These are phyloP conservation scores for Xylariaceae sp. DNA, from an alignment of 2,329 filamentous ascomycete species.

Conservation along the genomic window DNA sequence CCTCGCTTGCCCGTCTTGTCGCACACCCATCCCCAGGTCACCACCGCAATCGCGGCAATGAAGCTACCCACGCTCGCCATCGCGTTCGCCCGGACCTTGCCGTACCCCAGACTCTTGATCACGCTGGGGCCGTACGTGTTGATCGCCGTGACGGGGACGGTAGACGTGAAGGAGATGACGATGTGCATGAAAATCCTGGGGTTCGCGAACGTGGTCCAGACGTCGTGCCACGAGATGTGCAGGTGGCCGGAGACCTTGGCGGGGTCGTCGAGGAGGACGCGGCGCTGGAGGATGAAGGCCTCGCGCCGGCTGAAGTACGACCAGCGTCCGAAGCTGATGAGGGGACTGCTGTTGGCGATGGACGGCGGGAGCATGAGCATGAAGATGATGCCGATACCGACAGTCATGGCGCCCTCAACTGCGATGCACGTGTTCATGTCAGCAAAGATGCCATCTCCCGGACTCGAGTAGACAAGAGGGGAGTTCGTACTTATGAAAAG, in stretches of 20 bases:
- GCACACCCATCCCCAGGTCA: conserved; percentile 15
- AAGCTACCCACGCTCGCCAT: conserved; percentile 20
- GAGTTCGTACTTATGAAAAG: conserved; percentile 39
- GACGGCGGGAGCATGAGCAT: conserved; percentile 34
- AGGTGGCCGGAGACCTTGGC: conserved; percentile 31
- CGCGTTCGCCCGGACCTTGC: conserved; percentile 21
- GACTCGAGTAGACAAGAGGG: no score
- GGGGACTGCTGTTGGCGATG: conserved; percentile 30
- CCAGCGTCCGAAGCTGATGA: conserved; percentile 32
- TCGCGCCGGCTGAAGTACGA: conserved; percentile 39
- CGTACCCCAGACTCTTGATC: conserved; percentile 25
- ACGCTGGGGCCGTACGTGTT: conserved; percentile 25
- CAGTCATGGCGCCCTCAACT: conserved; percentile 26
- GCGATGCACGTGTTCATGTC: neutral
- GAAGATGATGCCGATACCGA: conserved; percentile 31
- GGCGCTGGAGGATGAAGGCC: conserved; percentile 34
- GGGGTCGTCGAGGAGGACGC: conserved; percentile 37
- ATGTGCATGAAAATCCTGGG: conserved; percentile 24
- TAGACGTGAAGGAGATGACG: conserved; percentile 19
- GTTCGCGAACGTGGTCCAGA: conserved; percentile 29
- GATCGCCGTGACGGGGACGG: conserved; percentile 17
- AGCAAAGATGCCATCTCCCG: no score
- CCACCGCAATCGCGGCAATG: conserved; percentile 11
- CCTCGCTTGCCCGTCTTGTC: conserved; percentile 30
- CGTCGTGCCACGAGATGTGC: conserved; percentile 31